phyloP scores from a whole-genome alignment of 2,329 filamentous ascomycete genomes.

The Alternaria dauci region DNA sequence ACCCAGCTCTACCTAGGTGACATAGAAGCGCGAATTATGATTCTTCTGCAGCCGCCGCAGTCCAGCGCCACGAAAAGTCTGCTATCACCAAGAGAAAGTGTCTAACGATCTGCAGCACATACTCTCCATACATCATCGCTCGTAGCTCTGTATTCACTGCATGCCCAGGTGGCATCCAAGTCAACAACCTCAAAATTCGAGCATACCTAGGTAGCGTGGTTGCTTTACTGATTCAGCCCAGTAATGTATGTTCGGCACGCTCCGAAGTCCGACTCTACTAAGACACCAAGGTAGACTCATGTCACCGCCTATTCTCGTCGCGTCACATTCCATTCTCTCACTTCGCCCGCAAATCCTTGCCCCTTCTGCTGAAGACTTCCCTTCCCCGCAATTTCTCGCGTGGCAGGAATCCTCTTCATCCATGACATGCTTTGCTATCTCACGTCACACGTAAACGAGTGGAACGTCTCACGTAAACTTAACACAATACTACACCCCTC shows the following conservation, averaged over 20 bases:
- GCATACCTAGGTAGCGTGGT: background rate
- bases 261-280: background rate
- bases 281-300: background rate
- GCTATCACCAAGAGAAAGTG: background rate
- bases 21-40: background rate
- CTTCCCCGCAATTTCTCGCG: constrained; percentile 6
- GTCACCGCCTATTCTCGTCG: constrained; percentile 4
- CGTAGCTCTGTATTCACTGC: background rate
- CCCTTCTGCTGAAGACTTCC: background rate
- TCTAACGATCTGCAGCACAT: background rate
- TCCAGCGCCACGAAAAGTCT: background rate
- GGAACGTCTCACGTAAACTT: background rate
- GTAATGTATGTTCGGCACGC: constrained; percentile 6
- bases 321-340: background rate
- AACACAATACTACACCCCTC: background rate
- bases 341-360: background rate
- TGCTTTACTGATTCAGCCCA: background rate
- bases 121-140: background rate
- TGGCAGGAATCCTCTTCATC: background rate
- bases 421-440: background rate
- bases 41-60: background rate
- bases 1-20: background rate
- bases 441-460: background rate
- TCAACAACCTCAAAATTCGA: background rate
- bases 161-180: background rate